Percentiles rank a stretch among this genome's conserved stretches.
Conservation (phyloP, 1,139 yeast genomes). For the Zygosaccharomyces pseudobailii region DNA sequence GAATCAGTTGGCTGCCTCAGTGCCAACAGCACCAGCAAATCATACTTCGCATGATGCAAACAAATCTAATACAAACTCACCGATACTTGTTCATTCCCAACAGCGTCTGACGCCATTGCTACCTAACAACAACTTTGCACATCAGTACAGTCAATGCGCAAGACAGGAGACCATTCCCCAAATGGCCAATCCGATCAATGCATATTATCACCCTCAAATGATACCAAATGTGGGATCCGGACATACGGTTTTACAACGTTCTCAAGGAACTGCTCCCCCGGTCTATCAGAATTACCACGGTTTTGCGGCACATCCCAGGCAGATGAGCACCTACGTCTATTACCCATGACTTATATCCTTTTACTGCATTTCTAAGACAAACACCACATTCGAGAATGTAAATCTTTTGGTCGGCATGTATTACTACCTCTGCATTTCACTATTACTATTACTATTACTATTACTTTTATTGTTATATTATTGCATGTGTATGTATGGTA, state of each 20-base stretch:
- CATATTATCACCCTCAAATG: constrained; percentile 1
- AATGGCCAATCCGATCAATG: background rate
- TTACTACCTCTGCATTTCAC: background rate
- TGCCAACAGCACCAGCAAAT: background rate
- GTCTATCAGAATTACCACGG: background rate
- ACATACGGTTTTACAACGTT: background rate
- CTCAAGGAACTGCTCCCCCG: background rate
- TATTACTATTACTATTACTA: background rate
- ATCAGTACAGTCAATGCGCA: background rate
- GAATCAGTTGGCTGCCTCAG: background rate
- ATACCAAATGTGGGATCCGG: background rate
- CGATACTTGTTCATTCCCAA: background rate
- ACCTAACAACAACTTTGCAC: background rate
- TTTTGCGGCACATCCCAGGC: background rate
- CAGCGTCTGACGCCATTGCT: background rate
- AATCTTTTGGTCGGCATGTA: background rate
- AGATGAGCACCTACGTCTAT: constrained; percentile 1
- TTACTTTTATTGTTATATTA: background rate
- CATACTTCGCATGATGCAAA: background rate
- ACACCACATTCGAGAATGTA: background rate
- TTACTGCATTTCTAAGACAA: background rate
- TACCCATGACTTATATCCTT: background rate
- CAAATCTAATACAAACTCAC: background rate
- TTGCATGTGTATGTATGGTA: background rate
- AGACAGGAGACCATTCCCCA: background rate